Evolutionary conservation across 1,139 yeast genomes (phyloP), one percentile per base, ranked within the genome.

Genomic region (Lizanozyma gosingica): DNA sequence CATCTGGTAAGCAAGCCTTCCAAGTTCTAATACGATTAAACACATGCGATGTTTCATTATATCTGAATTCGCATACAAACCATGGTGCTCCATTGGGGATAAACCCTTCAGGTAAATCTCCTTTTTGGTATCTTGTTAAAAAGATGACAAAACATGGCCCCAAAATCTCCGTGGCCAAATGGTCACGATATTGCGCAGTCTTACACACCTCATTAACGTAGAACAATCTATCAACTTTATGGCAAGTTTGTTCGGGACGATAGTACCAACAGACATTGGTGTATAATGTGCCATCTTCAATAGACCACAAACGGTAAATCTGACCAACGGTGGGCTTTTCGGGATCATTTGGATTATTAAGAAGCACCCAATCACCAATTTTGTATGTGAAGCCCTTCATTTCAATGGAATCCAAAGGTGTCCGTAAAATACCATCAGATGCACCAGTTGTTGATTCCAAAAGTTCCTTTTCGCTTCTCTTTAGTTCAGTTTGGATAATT

Each of bases 1-100:
- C 98, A 60, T 92, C 98, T 0, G 98, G 98, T 49, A 92, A 73
- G 66, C 98, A 92, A 3, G 97, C 97, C 60, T 87, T 92, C 98
- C 98, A 92, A 1, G 98, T 92, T 56, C 97, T 78, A 53, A 92
- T 92, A 57, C 94, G 83, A 63, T 92, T 92, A 68, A 92, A 92
- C 18, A 82, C 83, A 57, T 86, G 87, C 53, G 85, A 94, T 43
- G 77, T 74, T 57, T 90, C 97, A 56, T 92, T 92, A 63, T 90
- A 92, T 54, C 98, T 79, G 59, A 80, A 86, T 62, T 92, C 98
- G 65, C 98, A 92, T 50, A 94, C 83, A 60, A 88, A 92, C 59
- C 95, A 76, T 3, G 94, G 92, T 16, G 94, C 85, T 39, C 80
- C 83, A 37, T 65, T 68, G 4, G 86, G 84, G 36, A 83, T 73